A percentile compares a stretch with the other conserved stretches of the same genome.
Evolutionary conservation across 805 yeast genomes (phyloP).

Genomic region (Henningerozyma blattae): DNA sequence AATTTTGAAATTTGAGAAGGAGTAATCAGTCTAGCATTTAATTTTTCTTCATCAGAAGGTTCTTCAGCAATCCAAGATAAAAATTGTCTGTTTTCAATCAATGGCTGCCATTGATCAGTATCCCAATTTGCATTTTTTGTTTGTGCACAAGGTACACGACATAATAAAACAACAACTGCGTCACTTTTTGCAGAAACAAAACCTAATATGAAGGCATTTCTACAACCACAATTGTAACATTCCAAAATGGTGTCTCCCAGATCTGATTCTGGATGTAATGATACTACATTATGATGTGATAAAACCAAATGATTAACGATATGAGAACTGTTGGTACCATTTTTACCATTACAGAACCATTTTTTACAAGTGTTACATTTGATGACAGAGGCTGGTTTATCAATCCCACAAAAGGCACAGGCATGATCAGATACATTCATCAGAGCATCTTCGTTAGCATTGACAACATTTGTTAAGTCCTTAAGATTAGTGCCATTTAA

Average conservation of each 20-base stretch:
- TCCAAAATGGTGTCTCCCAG: constrained; percentile 81
- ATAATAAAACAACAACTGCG: constrained; percentile 73
- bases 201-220: constrained; percentile 70
- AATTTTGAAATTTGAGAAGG: constrained; percentile 55
- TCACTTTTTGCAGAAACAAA: constrained; percentile 80
- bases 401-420: constrained; percentile 66
- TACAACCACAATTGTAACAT: constrained; percentile 82
- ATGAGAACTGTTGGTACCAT: constrained; percentile 54
- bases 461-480: too few species aligned
- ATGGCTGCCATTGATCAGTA: constrained; percentile 73
- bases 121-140: constrained; percentile 74
- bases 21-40: constrained; percentile 44
- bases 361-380: constrained; percentile 65
- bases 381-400: constrained; percentile 50
- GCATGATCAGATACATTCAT: constrained; percentile 27
- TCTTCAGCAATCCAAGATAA: constrained; percentile 70
- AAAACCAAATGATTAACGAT: constrained; percentile 76
- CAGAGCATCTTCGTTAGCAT: not conserved
- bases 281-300: constrained; percentile 62
- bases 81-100: constrained; percentile 69
- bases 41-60: constrained; percentile 53
- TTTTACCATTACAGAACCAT: constrained; percentile 83
- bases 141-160: constrained; percentile 83
- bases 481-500: too few species aligned
- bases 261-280: constrained; percentile 68